Conservation (phyloP, 495 filamentous ascomycete species). For the Rhizodiscina lignyota region DNA sequence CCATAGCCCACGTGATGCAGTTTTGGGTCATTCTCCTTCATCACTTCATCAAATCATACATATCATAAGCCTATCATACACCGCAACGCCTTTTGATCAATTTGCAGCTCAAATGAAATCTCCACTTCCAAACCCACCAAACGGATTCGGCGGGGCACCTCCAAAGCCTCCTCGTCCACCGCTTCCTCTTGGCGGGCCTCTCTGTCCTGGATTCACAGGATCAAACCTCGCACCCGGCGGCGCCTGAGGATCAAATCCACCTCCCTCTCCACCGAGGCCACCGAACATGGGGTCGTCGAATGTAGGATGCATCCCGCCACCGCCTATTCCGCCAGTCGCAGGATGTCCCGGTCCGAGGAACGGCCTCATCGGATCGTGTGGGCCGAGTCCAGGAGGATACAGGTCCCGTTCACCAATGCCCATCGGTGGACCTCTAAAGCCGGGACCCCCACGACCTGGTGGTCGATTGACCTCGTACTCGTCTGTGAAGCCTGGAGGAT, state of each 20-base stretch:
- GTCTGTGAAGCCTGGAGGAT: constrained; percentile 84
- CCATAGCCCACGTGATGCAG: too few species aligned
- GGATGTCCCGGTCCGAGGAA: constrained; percentile 30
- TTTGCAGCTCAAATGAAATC: constrained; percentile 44
- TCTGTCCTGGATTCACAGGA: constrained; percentile 63
- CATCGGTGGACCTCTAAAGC: constrained; percentile 26
- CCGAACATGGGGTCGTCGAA: constrained; percentile 86
- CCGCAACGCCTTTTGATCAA: too few species aligned
- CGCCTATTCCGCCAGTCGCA: constrained; percentile 34
- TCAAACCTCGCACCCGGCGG: constrained; percentile 59
- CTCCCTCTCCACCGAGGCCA: constrained; percentile 32
- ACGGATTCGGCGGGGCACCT: constrained; percentile 33
- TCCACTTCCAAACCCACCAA: constrained; percentile 45
- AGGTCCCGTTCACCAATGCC: constrained; percentile 71
- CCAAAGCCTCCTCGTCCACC: constrained; percentile 18
- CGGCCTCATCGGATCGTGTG: constrained; percentile 61
- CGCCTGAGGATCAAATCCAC: constrained; percentile 32
- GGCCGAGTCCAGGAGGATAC: constrained; percentile 74
- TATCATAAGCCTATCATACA: background rate
- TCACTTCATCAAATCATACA: too few species aligned
- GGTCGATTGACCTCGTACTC: constrained; percentile 71
- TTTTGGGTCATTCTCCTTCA: too few species aligned
- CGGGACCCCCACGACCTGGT: constrained; percentile 29
- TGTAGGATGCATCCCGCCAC: constrained; percentile 85
- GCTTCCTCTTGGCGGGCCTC: constrained; percentile 33